Conservation (phyloP, 805 yeast species). For the Starmera pachycereana region DNA sequence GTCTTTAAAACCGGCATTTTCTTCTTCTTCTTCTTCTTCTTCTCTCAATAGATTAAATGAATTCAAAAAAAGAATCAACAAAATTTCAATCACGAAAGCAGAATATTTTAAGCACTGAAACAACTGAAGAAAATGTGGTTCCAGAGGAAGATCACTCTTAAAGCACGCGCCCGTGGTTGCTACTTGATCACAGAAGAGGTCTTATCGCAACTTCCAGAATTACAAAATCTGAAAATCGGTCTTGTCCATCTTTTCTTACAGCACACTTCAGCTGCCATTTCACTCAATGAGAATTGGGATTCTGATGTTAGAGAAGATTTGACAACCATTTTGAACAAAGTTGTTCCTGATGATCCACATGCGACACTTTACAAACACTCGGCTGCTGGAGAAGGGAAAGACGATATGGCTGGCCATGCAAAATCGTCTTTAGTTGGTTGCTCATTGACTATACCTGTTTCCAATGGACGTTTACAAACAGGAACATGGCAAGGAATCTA, state of each 20-base stretch:
- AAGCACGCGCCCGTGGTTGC: conserved; percentile 54
- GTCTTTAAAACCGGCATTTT: conserved; percentile 24
- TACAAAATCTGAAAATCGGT: conserved; percentile 52
- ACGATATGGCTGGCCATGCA: conserved; percentile 80
- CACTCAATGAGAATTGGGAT: conserved; percentile 73
- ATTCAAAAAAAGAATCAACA: too few relatives aligned
- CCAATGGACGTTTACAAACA: conserved; percentile 53
- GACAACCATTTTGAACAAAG: conserved; percentile 48
- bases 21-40: neutral
- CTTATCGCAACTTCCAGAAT: conserved; percentile 41
- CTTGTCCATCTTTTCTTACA: conserved; percentile 56
- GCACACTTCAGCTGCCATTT: conserved; percentile 72
- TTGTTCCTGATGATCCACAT: conserved; percentile 52
- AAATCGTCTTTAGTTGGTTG: conserved; percentile 57
- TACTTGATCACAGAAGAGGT: conserved; percentile 67
- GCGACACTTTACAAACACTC: conserved; percentile 16
- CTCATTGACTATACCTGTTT: conserved; percentile 55
- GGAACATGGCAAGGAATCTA: conserved; percentile 89
- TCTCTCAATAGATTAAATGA: too few relatives aligned
- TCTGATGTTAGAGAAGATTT: conserved; percentile 67
- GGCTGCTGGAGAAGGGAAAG: conserved; percentile 62
- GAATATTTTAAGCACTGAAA: too few relatives aligned
- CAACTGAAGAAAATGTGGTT: conserved; percentile 33
- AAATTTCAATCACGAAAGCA: too few relatives aligned
- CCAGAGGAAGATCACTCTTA: conserved; percentile 43